These are phyloP conservation scores for Sporothrix pallida DNA, from an alignment of 2,329 filamentous ascomycete species.

Conservation along the genomic window DNA sequence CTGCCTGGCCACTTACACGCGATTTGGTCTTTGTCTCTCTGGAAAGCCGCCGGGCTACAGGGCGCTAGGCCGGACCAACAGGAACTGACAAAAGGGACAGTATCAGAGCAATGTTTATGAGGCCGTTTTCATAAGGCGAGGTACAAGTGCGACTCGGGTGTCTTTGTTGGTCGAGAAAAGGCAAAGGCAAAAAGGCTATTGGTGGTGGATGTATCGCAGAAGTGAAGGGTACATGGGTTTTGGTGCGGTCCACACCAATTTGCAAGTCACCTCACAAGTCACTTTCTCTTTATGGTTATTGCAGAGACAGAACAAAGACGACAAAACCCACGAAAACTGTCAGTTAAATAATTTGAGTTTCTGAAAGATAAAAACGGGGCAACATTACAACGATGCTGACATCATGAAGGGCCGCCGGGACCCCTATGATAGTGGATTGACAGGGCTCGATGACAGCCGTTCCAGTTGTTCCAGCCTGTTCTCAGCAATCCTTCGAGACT, in stretches of 20 bases:
- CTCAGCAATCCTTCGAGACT: too few relatives aligned
- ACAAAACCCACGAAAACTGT: neutral
- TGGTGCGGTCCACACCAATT: too few relatives aligned
- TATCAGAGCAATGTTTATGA: neutral
- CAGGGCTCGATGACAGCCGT: too few relatives aligned
- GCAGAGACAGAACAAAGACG: neutral
- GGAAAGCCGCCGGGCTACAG: neutral
- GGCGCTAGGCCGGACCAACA: neutral
- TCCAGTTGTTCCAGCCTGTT: too few relatives aligned
- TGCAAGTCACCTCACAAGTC: too few relatives aligned
- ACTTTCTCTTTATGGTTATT: too few relatives aligned
- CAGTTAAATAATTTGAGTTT: neutral
- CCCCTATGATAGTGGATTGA: neutral
- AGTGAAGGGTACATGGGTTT: too few relatives aligned
- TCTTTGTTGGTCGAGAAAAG: too few relatives aligned
- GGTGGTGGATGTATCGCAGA: too few relatives aligned
- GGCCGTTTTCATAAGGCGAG: too few relatives aligned
- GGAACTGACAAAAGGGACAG: neutral
- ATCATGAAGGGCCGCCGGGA: neutral
- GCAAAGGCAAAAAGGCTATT: too few relatives aligned
- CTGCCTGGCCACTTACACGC: conserved; percentile 7
- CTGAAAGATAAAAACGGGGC: conserved; percentile 9
- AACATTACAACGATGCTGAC: conserved; percentile 19
- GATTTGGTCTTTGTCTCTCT: neutral
- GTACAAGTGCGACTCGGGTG: too few relatives aligned